Conservation (phyloP, 2,329 filamentous ascomycete genomes). For the Exophiala spinifera region DNA sequence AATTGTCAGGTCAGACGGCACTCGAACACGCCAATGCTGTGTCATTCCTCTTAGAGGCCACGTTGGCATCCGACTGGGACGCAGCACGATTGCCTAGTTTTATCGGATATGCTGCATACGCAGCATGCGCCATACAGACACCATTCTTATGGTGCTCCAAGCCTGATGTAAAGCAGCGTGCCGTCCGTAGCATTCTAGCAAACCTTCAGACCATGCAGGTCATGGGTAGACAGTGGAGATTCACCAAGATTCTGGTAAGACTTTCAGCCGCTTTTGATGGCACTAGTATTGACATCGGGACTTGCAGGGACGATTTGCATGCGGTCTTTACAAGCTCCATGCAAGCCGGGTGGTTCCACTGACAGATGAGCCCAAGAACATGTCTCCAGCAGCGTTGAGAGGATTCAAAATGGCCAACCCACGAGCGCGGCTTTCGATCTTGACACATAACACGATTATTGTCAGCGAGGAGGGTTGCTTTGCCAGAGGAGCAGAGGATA, state of each 20-base stretch:
- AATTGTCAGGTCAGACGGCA: constrained; percentile 10
- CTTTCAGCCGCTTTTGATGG: not conserved
- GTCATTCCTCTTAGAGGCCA: constrained; percentile 6
- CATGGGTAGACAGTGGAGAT: not conserved
- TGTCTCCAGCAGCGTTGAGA: not conserved
- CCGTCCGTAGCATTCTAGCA: not conserved
- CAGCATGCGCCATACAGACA: not conserved
- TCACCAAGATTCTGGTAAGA: not conserved
- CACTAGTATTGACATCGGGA: too few relatives aligned
- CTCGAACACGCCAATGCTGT: constrained; percentile 7
- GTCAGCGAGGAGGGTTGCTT: not conserved
- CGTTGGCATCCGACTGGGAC: not conserved
- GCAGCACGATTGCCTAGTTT: not conserved
- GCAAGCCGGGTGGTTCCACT: not conserved
- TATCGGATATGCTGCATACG: constrained; percentile 2
- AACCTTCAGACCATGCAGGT: constrained; percentile 1
- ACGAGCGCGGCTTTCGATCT: not conserved
- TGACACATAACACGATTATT: not conserved
- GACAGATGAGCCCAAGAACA: constrained; percentile 2
- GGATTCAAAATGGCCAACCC: not conserved
- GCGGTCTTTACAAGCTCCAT: not conserved
- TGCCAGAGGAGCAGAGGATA: not conserved
- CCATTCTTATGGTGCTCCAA: constrained; percentile 2
- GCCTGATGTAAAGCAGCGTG: not conserved
- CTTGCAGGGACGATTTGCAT: not conserved